Evolutionary conservation across 164 flowering plant species (phyloP).

Genomic region (Paratinospora sagittata): DNA sequence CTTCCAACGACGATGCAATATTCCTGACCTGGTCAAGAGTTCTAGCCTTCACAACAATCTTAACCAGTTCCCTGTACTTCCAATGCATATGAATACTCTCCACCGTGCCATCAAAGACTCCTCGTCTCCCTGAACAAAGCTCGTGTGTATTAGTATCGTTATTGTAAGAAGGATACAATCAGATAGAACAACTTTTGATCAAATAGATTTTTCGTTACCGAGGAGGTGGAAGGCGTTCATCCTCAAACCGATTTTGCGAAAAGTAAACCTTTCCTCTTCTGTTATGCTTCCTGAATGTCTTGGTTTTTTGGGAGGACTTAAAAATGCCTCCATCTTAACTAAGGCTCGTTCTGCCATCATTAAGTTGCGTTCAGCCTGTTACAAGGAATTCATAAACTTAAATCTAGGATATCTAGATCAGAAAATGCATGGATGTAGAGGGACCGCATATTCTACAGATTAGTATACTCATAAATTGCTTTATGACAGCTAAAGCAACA

Average conservation of each 20-base stretch:
- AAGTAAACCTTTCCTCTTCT: conserved; percentile 95
- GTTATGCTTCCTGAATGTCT: conserved; percentile 74
- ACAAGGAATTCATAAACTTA: neutral
- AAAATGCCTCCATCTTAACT: conserved; percentile 65
- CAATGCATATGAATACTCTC: conserved; percentile 98
- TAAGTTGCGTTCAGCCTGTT: conserved; percentile 70
- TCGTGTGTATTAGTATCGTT: neutral
- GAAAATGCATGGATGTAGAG: neutral
- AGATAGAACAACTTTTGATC: neutral
- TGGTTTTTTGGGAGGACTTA: conserved; percentile 51
- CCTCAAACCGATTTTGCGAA: conserved; percentile 85
- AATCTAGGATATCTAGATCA: neutral
- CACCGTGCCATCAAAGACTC: conserved; percentile 93
- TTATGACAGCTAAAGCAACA: neutral
- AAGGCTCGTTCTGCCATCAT: conserved; percentile 63
- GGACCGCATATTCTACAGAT: neutral
- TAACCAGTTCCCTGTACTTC: conserved; percentile 92
- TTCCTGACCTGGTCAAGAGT: conserved; percentile 64
- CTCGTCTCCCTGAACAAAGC: conserved; percentile 78
- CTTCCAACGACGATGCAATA: conserved; percentile 73
- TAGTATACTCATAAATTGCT: neutral
- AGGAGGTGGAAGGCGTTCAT: conserved; percentile 94
- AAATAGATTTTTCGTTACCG: conserved; percentile 38
- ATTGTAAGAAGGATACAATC: neutral
- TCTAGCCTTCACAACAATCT: conserved; percentile 63